phyloP scores from a whole-genome alignment of 1,284 basidiomycete species.

The Tetrapyrgos nigripes region DNA sequence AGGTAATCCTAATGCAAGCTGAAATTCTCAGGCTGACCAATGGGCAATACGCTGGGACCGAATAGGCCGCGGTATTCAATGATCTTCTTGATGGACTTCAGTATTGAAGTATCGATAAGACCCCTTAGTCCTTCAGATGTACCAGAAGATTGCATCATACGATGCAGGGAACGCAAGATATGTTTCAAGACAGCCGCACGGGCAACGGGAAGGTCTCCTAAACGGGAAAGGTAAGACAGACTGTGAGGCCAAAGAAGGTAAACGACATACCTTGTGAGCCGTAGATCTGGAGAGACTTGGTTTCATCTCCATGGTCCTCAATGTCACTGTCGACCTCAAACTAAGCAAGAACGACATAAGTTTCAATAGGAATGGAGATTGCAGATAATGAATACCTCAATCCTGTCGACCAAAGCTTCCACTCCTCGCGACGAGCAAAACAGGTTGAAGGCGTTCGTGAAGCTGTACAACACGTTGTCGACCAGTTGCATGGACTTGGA shows the following conservation, averaged over 20 bases:
- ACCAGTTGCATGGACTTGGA: constrained; percentile 93
- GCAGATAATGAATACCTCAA: constrained; percentile 64
- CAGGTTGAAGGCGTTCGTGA: constrained; percentile 86
- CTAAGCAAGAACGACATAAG: neutral
- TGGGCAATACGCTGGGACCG: constrained; percentile 86
- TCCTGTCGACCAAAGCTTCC: constrained; percentile 84
- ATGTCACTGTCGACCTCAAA: constrained; percentile 73
- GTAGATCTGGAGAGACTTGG: constrained; percentile 54
- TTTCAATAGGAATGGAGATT: constrained; percentile 2
- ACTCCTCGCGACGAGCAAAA: constrained; percentile 90
- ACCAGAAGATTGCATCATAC: constrained; percentile 96
- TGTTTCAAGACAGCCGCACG: constrained; percentile 85
- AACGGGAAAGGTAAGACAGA: constrained; percentile 5
- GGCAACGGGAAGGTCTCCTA: constrained; percentile 70
- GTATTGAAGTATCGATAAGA: constrained; percentile 90
- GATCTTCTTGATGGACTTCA: constrained; percentile 89
- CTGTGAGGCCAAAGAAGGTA: constrained; percentile 3
- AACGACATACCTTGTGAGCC: constrained; percentile 58
- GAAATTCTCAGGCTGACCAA: constrained; percentile 55
- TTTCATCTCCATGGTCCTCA: constrained; percentile 54
- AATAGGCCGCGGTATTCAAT: constrained; percentile 86
- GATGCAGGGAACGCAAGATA: constrained; percentile 91
- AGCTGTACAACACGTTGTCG: constrained; percentile 92
- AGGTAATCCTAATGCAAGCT: constrained; percentile 9
- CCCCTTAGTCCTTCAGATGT: constrained; percentile 95